Evolutionary conservation across 2,329 filamentous ascomycete genomes (phyloP).

Genomic region (Ophiostoma angusticollis): DNA sequence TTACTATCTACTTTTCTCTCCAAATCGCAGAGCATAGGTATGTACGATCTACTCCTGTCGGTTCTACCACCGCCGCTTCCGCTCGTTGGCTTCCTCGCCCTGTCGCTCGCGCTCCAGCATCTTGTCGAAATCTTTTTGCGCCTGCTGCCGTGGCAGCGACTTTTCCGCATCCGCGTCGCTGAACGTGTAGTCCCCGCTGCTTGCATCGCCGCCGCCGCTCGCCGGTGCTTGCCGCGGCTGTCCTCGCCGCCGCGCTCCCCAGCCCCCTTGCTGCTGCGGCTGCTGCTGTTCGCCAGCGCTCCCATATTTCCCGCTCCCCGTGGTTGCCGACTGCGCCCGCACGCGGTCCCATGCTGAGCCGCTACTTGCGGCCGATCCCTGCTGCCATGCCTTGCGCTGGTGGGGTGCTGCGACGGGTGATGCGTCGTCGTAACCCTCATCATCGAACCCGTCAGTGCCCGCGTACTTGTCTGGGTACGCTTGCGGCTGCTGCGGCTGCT

Average conservation of each 20-base stretch:
- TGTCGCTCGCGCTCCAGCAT: slow-evolving; percentile 16
- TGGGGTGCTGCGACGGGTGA: slow-evolving; percentile 12
- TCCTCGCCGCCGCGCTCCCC: slow-evolving; percentile 1
- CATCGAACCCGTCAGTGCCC: not conserved
- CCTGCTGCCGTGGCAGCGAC: slow-evolving; percentile 7
- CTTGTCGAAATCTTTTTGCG: slow-evolving; percentile 16
- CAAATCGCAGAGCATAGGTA: too few relatives aligned
- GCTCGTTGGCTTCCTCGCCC: slow-evolving; percentile 8
- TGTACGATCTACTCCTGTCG: too few relatives aligned
- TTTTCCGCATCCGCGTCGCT: slow-evolving; percentile 8
- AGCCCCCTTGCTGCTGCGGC: not conserved
- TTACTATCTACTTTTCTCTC: too few relatives aligned
- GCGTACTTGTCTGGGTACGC: not conserved
- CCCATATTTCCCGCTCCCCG: too few relatives aligned
- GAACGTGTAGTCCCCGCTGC: slow-evolving; percentile 8
- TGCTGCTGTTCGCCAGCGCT: slow-evolving; percentile 3
- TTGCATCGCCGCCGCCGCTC: not conserved
- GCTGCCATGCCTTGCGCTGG: slow-evolving; percentile 5
- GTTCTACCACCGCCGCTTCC: not conserved
- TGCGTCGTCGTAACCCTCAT: slow-evolving; percentile 11
- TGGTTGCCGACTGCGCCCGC: slow-evolving; percentile 3
- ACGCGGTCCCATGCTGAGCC: slow-evolving; percentile 15
- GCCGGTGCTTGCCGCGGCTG: not conserved
- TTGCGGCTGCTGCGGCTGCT: not conserved
- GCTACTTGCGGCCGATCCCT: not conserved